Conservation (phyloP, 2,329 filamentous ascomycete species). For the Microthyrium microscopicum region DNA sequence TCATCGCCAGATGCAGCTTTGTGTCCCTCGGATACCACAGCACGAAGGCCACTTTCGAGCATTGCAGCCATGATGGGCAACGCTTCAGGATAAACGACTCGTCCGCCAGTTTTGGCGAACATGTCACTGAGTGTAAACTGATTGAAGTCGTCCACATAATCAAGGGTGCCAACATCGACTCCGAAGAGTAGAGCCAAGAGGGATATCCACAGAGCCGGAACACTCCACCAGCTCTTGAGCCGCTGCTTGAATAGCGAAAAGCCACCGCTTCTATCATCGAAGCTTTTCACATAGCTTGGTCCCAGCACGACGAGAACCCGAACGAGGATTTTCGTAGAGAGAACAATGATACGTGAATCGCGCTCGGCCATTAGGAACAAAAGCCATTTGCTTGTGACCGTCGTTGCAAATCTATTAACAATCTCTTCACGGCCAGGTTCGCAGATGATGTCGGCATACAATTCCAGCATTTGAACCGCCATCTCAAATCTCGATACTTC, state of each 20-base stretch:
- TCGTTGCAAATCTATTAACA: constrained; percentile 78
- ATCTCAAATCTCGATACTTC: constrained; percentile 47
- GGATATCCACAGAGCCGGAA: constrained; percentile 69
- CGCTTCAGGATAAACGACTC: constrained; percentile 59
- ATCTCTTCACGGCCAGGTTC: constrained; percentile 49
- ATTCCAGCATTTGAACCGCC: constrained; percentile 55
- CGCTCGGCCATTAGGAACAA: constrained; percentile 71
- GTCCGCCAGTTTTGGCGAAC: constrained; percentile 45
- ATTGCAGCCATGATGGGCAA: constrained; percentile 68
- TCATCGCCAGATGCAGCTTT: constrained; percentile 1
- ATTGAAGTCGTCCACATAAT: constrained; percentile 59
- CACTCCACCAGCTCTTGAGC: constrained; percentile 76
- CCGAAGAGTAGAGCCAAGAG: constrained; percentile 83
- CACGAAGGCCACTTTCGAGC: constrained; percentile 70
- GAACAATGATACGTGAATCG: constrained; percentile 65
- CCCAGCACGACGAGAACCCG: constrained; percentile 74
- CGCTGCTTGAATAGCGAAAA: constrained; percentile 73
- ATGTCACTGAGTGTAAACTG: constrained; percentile 56
- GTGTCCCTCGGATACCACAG: constrained; percentile 34
- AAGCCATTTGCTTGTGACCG: constrained; percentile 94
- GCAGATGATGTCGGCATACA: constrained; percentile 66
- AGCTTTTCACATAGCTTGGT: constrained; percentile 65
- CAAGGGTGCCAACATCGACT: constrained; percentile 56
- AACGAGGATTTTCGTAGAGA: constrained; percentile 68
- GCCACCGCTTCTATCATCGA: constrained; percentile 70